These are phyloP conservation scores for Henckelia pumila DNA, from an alignment of 257 asterid genomes.

Conservation along the genomic window DNA sequence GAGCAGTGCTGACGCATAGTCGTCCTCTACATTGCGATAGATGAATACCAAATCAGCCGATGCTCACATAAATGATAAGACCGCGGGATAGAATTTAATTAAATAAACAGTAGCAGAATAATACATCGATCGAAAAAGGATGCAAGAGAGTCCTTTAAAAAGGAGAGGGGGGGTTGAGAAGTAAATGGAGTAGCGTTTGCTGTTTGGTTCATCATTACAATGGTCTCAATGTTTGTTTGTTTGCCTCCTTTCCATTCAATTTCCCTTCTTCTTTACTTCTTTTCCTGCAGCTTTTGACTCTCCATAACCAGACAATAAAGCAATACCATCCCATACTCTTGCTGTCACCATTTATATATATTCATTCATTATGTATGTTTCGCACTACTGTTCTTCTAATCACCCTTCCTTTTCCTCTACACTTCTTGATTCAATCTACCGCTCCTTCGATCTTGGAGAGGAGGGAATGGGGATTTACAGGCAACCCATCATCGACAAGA, in stretches of 20 bases:
- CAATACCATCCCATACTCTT: slow-evolving; percentile 21
- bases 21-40: too few relatives aligned
- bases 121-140: too few relatives aligned
- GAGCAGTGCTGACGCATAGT: too few relatives aligned
- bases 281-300: slow-evolving; percentile 56
- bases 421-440: slow-evolving; percentile 57
- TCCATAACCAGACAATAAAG: slow-evolving; percentile 49
- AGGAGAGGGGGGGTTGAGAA: background rate
- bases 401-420: slow-evolving; percentile 63
- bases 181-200: background rate
- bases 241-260: background rate
- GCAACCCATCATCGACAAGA: slow-evolving; percentile 49
- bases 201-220: background rate
- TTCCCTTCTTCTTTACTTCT: slow-evolving; percentile 21
- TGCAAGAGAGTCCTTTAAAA: too few relatives aligned
- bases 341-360: slow-evolving; percentile 13
- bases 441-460: slow-evolving; percentile 47
- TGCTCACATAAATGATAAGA: too few relatives aligned
- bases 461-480: slow-evolving; percentile 18
- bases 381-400: background rate
- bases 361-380: background rate
- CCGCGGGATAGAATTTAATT: too few relatives aligned
- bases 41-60: too few relatives aligned
- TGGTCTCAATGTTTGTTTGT: background rate
- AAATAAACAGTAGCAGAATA: too few relatives aligned